A percentile compares a stretch with the other conserved stretches of the same genome.
Evolutionary conservation across 352 stramenopile species (phyloP).

Genomic region (Thalassiosira mediterranea): DNA sequence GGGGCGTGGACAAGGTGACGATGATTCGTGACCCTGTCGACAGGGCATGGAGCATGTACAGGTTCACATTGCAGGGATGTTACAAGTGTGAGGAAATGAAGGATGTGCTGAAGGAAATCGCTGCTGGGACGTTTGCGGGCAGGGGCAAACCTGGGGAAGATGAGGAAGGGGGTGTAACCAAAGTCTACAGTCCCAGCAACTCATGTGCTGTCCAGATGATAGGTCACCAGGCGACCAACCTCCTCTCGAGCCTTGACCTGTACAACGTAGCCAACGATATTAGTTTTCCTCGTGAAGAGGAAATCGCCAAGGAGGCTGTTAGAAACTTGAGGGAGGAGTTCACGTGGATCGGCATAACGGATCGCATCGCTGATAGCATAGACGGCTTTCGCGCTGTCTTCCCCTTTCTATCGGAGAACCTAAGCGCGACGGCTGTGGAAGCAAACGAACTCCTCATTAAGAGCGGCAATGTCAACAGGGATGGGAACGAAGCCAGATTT

Average conservation of each 20-base stretch:
- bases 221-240: conserved; percentile 52
- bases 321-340: conserved; percentile 50
- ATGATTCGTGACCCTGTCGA: conserved; percentile 55
- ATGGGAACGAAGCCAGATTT: conserved; percentile 35
- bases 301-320: conserved; percentile 49
- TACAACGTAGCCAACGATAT: conserved; percentile 59
- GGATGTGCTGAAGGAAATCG: conserved; percentile 44
- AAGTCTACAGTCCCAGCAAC: conserved; percentile 40
- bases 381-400: conserved; percentile 40
- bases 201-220: conserved; percentile 54
- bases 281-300: conserved; percentile 38
- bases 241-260: conserved; percentile 51
- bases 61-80: conserved; percentile 42
- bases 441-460: conserved; percentile 17
- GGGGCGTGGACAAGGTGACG: conserved; percentile 57
- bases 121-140: conserved; percentile 44
- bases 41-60: conserved; percentile 60
- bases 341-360: conserved; percentile 54
- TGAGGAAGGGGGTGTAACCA: background rate
- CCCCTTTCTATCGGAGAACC: conserved; percentile 52
- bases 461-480: conserved; percentile 12
- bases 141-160: background rate
- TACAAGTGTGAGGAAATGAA: conserved; percentile 52
- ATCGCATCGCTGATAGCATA: conserved; percentile 34
- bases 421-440: conserved; percentile 20